Conservation (phyloP, 169 alveolate genomes). For the Plasmodium gonderi region DNA sequence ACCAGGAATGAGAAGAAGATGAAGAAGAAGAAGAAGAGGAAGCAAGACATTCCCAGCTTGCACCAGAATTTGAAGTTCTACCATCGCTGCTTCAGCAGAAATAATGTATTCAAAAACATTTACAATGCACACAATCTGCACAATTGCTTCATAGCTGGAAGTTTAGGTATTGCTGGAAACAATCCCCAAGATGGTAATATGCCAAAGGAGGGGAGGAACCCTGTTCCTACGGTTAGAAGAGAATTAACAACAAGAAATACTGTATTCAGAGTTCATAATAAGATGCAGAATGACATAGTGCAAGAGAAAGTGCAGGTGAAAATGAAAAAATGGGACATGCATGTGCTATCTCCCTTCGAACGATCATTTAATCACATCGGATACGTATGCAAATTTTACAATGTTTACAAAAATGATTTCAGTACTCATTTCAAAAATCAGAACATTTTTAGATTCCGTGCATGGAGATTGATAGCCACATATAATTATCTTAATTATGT, state of each 20-base stretch:
- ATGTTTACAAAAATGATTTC: constrained; percentile 19
- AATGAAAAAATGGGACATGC: not conserved
- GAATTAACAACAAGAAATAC: too few species aligned
- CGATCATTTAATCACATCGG: not conserved
- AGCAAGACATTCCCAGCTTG: not conserved
- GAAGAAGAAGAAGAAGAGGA: not conserved
- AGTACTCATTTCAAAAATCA: not conserved
- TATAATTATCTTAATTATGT: constrained; percentile 36
- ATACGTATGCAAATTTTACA: not conserved
- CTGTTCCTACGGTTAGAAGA: too few species aligned
- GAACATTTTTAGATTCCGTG: constrained; percentile 14
- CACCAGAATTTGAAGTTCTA: constrained; percentile 24
- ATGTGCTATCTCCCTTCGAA: not conserved
- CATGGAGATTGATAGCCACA: constrained; percentile 32
- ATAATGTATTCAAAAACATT: constrained; percentile 21
- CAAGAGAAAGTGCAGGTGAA: not conserved
- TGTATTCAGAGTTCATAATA: too few species aligned
- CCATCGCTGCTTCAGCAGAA: constrained; percentile 21
- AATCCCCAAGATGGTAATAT: not conserved
- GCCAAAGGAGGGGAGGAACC: not conserved
- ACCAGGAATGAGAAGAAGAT: not conserved
- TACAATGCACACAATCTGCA: constrained; percentile 21
- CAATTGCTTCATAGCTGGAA: not conserved
- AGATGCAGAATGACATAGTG: too few species aligned
- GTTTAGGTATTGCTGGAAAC: not conserved